Base-by-base conservation (phyloP, 2,329 filamentous ascomycete genomes). In the Metarhizium album region DNA sequence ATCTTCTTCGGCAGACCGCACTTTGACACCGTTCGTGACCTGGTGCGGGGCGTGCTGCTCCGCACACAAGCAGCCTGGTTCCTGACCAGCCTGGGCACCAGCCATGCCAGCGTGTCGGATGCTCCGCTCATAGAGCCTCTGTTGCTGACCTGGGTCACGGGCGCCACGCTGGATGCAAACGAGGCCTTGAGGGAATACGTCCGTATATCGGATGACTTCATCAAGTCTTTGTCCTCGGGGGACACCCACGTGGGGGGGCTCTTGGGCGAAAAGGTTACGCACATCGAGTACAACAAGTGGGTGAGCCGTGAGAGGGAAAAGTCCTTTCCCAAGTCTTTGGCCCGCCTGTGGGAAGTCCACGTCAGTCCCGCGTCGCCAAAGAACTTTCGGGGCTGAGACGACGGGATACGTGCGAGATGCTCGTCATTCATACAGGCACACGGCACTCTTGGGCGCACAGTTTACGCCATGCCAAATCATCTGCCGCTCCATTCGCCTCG, bases 41-140 rank as follows among this genome's bases (percentile, higher is more conserved):
- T 85, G 2, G 78, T 78, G 2, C 64, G 70, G 20, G 63, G 67
- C 52, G 67, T 76, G 45, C 64, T 75, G 54, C 57, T 66, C 52
- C 64, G 73, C 50, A 64, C 70, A 14, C 69, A 71, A 45, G 60
- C 71, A 3, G 67, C 69, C 2, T 80, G 76, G 76, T 80, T 80
- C 62, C 62, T 79, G 58, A 80, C 76, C 1, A 72, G 71, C 27
- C 59, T 78, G 1, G 74, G 74, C 31, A 79, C 76, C 0, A 67
- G 79, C 0, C 83, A 86, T 58, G 80, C 83, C 0, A 79, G 75
- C 9, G 78, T 84, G 20, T 84, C 83, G 0, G 83, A 86, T 58
- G 83, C 82, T 16, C 81, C 82, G 0, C 68, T 86, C 2, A 72
- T 86, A 7, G 75, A 84, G 53, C 82, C 82, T 0, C 65, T 75